phyloP scores from a whole-genome alignment of 495 filamentous ascomycete species.

The Lichina pygmaea region DNA sequence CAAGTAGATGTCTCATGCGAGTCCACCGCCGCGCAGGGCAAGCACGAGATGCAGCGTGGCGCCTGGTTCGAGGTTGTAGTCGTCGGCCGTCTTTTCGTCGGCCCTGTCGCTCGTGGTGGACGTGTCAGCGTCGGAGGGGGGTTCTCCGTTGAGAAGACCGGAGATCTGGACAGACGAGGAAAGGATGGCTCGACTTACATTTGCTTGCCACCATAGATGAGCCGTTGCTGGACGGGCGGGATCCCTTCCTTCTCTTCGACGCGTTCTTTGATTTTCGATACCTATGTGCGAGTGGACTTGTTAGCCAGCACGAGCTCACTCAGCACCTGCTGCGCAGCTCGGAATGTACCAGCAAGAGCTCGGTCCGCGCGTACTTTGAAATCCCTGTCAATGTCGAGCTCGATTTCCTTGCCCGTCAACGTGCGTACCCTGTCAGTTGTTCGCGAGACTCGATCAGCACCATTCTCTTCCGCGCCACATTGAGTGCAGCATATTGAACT shows the following conservation, averaged over 20 bases:
- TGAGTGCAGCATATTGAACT: too few relatives aligned
- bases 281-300: conserved; percentile 18
- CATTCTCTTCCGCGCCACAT: too few relatives aligned
- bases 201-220: conserved; percentile 93
- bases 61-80: conserved; percentile 77
- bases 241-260: conserved; percentile 98
- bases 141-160: background rate
- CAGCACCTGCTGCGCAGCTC: background rate
- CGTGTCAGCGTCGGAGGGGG: background rate
- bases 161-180: background rate
- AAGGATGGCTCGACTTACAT: conserved; percentile 30
- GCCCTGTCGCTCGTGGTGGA: conserved; percentile 23
- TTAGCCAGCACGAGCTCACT: background rate
- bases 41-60: conserved; percentile 87
- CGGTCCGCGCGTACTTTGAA: conserved; percentile 43
- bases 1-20: too few relatives aligned
- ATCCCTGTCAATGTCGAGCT: conserved; percentile 81
- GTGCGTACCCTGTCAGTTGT: conserved; percentile 53
- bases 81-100: conserved; percentile 66
- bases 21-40: conserved; percentile 53
- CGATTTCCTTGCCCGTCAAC: conserved; percentile 94
- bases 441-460: too few relatives aligned
- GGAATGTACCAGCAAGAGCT: background rate
- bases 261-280: conserved; percentile 87
- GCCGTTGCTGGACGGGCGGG: conserved; percentile 82